Evolutionary conservation across 2,329 filamentous ascomycete species (phyloP).

Genomic region (Fusarium sp.): DNA sequence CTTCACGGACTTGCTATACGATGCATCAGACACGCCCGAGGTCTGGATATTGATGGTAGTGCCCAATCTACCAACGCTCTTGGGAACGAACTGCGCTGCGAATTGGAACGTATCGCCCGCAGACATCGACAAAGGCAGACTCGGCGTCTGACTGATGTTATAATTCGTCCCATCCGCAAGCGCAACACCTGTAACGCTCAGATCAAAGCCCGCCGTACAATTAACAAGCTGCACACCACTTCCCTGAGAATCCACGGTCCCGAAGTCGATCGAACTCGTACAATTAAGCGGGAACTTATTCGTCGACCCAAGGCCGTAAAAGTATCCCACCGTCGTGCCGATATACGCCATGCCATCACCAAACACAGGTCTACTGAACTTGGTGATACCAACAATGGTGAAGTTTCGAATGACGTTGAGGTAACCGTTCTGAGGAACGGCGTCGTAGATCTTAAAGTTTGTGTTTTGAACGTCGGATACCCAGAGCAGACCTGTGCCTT

Average conservation of each 20-base stretch:
- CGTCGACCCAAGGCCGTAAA: conserved; percentile 66
- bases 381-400: conserved; percentile 60
- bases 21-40: conserved; percentile 52
- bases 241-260: conserved; percentile 52
- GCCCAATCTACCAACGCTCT: conserved; percentile 57
- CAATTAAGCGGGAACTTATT: conserved; percentile 65
- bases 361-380: conserved; percentile 67
- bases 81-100: conserved; percentile 51
- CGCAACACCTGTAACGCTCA: conserved; percentile 53
- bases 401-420: conserved; percentile 61
- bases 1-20: conserved; percentile 58
- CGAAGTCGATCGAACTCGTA: conserved; percentile 57
- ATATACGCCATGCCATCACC: conserved; percentile 65
- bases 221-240: conserved; percentile 48
- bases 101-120: conserved; percentile 55
- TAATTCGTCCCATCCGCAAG: conserved; percentile 49
- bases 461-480: conserved; percentile 63
- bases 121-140: conserved; percentile 43
- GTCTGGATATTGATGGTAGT: conserved; percentile 59
- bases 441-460: conserved; percentile 62
- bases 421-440: conserved; percentile 57
- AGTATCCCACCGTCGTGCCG: conserved; percentile 59
- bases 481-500: conserved; percentile 66
- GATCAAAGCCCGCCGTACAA: conserved; percentile 58
- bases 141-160: conserved; percentile 48